Percentiles rank a stretch among this genome's conserved stretches.
Evolutionary conservation across 129 eudicot genomes (phyloP).

Genomic region (Lactuca sativa): DNA sequence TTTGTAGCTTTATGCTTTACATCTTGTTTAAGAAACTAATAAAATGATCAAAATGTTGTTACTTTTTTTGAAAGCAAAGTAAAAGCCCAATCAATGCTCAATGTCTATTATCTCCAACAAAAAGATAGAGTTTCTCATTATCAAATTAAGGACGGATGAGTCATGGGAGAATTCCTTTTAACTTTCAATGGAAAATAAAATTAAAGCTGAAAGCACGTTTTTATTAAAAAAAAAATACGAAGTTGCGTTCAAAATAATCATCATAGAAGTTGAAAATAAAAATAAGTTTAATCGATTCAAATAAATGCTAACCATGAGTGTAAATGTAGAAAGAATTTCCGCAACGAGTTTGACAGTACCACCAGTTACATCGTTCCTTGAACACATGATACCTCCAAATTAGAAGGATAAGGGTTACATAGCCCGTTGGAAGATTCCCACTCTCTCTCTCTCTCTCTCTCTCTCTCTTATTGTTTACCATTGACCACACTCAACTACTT

Average conservation of each 20-base stretch:
- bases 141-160: conserved; percentile 20
- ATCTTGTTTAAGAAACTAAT: conserved; percentile 24
- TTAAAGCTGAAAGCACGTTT: conserved; percentile 13
- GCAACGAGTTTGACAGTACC: no score
- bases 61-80: conserved; percentile 34
- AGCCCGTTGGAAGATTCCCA: no score
- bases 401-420: no score
- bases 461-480: no score
- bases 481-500: no score
- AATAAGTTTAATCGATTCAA: not conserved
- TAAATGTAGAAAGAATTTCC: not conserved
- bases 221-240: not conserved
- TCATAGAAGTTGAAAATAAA: not conserved
- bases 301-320: conserved; percentile 7
- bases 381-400: no score
- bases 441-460: no score
- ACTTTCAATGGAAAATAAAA: not conserved
- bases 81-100: conserved; percentile 22
- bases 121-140: conserved; percentile 14
- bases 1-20: conserved; percentile 35
- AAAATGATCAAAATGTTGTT: conserved; percentile 17
- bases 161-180: conserved; percentile 12
- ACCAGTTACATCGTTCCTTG: no score
- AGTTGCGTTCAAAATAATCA: not conserved
- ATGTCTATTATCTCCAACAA: conserved; percentile 24